Evolutionary conservation across 495 filamentous ascomycete species (phyloP).

Genomic region (Copromyces sp.): DNA sequence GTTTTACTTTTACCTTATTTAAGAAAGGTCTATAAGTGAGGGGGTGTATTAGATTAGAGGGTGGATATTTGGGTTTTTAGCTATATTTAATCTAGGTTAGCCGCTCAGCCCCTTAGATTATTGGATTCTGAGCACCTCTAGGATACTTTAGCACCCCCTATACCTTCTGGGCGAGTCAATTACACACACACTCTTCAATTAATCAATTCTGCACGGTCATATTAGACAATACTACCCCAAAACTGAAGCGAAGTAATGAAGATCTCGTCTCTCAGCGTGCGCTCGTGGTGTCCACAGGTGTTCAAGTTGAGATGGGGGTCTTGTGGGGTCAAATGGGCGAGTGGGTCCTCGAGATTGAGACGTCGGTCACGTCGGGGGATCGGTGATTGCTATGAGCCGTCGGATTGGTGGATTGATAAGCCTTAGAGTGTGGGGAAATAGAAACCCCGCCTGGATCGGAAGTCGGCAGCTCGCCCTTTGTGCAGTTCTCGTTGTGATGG

Average conservation of each 20-base stretch:
- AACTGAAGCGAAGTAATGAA: neutral
- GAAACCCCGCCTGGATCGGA: neutral
- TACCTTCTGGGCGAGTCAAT: too few relatives aligned
- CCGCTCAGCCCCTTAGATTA: too few relatives aligned
- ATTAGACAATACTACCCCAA: neutral
- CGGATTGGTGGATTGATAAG: neutral
- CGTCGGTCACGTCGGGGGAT: neutral
- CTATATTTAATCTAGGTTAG: too few relatives aligned
- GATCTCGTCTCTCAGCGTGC: constrained; percentile 1
- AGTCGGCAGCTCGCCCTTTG: constrained; percentile 6
- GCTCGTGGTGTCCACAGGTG: neutral
- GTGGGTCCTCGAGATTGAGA: neutral
- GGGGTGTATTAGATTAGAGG: too few relatives aligned
- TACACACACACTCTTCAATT: too few relatives aligned
- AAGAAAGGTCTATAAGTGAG: too few relatives aligned
- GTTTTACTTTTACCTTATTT: too few relatives aligned
- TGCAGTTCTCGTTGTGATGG: neutral
- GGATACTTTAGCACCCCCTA: too few relatives aligned
- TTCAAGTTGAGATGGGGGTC: neutral
- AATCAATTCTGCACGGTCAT: too few relatives aligned
- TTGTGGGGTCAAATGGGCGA: constrained; percentile 3
- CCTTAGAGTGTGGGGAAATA: neutral
- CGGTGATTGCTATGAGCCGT: neutral
- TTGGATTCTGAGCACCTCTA: too few relatives aligned
- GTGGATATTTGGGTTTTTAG: too few relatives aligned